These are phyloP conservation scores for Lophium mytilinum DNA, from an alignment of 495 filamentous ascomycete genomes.

Conservation along the genomic window DNA sequence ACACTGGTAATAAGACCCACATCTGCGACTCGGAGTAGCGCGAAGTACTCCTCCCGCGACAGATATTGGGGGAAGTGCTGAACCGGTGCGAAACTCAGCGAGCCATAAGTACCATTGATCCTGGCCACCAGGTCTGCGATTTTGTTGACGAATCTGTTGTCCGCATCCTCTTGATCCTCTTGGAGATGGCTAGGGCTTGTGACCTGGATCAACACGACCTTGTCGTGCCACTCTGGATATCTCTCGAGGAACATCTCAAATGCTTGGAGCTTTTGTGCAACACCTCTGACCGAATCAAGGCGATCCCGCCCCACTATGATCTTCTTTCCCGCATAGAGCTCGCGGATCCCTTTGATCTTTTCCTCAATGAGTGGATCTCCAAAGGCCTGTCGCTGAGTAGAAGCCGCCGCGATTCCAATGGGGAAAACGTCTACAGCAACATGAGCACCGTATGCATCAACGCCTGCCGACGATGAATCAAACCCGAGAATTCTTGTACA, in stretches of 20 bases:
- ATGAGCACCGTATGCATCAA: constrained; percentile 80
- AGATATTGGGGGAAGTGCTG: constrained; percentile 91
- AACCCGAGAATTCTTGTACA: constrained; percentile 82
- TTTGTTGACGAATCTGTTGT: constrained; percentile 69
- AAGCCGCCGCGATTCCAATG: constrained; percentile 75
- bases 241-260: constrained; percentile 83
- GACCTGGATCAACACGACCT: constrained; percentile 91
- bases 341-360: constrained; percentile 55
- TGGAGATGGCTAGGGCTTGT: constrained; percentile 76
- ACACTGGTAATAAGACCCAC: constrained; percentile 88
- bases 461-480: constrained; percentile 67
- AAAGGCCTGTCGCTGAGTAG: constrained; percentile 64
- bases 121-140: constrained; percentile 80
- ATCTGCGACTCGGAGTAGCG: constrained; percentile 75
- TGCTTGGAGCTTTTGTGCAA: constrained; percentile 85
- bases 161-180: constrained; percentile 53
- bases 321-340: constrained; percentile 71
- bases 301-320: constrained; percentile 94
- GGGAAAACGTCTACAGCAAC: constrained; percentile 85
- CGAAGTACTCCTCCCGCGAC: constrained; percentile 79
- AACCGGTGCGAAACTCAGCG: constrained; percentile 74
- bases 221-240: constrained; percentile 80
- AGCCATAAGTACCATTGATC: constrained; percentile 85
- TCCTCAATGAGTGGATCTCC: constrained; percentile 56
- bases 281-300: constrained; percentile 79